Percentiles rank a stretch among this genome's conserved stretches.
Evolutionary conservation across 805 yeast genomes (phyloP).

Genomic region (Starmerella khaoyaiensis): DNA sequence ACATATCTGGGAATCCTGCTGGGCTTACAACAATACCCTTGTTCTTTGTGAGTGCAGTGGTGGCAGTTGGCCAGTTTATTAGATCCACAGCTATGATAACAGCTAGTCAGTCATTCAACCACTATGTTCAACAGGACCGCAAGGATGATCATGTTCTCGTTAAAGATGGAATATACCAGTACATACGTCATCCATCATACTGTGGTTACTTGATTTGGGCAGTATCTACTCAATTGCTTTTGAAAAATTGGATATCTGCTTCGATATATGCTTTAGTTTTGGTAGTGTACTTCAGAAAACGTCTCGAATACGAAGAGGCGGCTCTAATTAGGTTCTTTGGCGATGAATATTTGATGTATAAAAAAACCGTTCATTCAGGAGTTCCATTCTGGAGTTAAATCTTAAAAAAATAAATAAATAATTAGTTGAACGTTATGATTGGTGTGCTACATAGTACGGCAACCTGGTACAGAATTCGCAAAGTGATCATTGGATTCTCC

Average conservation of each 20-base stretch:
- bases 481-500: too few species aligned
- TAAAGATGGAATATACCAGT: constrained; percentile 56
- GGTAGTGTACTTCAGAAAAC: constrained; percentile 50
- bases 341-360: constrained; percentile 45
- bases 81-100: constrained; percentile 76
- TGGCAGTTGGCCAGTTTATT: constrained; percentile 49
- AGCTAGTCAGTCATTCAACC: constrained; percentile 79
- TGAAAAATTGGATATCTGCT: constrained; percentile 53
- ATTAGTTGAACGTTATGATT: too few species aligned
- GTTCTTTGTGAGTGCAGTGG: constrained; percentile 37
- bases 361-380: constrained; percentile 36
- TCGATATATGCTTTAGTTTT: constrained; percentile 44
- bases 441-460: too few species aligned
- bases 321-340: constrained; percentile 60
- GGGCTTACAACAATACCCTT: constrained; percentile 25
- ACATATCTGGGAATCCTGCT: constrained; percentile 30
- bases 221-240: constrained; percentile 61
- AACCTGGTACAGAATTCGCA: too few species aligned
- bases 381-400: constrained; percentile 50
- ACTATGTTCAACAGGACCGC: constrained; percentile 47
- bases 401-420: too few species aligned
- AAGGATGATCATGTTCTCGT: constrained; percentile 50
- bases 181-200: constrained; percentile 78
- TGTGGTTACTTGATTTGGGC: constrained; percentile 92
- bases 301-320: constrained; percentile 61